phyloP scores from a whole-genome alignment of 2,329 filamentous ascomycete genomes.

The Phyllosticta capitalensis region DNA sequence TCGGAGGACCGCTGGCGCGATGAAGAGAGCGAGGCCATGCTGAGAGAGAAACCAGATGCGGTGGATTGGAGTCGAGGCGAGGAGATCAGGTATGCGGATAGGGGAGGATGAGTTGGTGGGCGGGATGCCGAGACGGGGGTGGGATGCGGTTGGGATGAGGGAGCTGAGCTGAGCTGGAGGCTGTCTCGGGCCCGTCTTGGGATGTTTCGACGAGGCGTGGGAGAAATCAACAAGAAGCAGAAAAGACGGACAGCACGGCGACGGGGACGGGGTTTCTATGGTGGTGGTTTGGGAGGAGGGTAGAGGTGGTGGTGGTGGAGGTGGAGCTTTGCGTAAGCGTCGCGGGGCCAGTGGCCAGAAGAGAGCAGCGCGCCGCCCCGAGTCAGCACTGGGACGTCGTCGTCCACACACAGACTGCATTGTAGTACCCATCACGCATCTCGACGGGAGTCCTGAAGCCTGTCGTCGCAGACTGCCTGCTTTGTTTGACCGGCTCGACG shows the following conservation, averaged over 20 bases:
- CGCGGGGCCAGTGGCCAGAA: neutral
- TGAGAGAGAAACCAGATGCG: neutral
- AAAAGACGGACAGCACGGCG: neutral
- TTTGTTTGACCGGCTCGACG: neutral
- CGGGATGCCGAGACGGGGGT: constrained; percentile 2
- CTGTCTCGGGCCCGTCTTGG: neutral
- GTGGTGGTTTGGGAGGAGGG: neutral
- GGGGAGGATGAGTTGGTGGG: neutral
- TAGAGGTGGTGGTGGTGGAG: neutral
- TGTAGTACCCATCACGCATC: neutral
- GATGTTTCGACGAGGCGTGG: neutral
- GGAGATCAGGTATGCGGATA: neutral
- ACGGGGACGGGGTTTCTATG: neutral
- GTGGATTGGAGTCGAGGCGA: neutral
- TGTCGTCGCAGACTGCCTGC: neutral
- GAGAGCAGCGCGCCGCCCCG: neutral
- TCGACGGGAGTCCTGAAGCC: neutral
- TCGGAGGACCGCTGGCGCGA: constrained; percentile 10
- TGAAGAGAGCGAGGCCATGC: constrained; percentile 9
- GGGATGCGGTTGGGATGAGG: neutral
- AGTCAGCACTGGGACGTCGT: neutral
- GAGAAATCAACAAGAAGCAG: neutral
- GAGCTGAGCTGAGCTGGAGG: neutral
- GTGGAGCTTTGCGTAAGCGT: neutral
- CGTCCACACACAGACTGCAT: neutral